A percentile compares a stretch with the other conserved stretches of the same genome.
Evolutionary conservation across 371 early-diverging fungal genomes (phyloP).

Genomic region (Capniomyces stellatus): DNA sequence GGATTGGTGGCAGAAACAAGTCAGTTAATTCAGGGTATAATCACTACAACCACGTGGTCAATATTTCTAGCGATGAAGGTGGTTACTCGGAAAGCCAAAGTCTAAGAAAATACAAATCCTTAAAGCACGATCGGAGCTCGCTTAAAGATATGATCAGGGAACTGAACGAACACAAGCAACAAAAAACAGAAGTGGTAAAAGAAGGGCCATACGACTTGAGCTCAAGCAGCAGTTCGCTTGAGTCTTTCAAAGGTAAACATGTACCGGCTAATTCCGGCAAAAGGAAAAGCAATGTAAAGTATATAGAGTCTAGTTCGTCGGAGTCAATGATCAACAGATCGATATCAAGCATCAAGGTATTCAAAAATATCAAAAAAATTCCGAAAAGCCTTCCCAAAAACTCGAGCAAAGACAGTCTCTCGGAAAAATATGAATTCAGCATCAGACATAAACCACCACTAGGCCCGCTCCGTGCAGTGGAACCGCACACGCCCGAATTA

Average conservation of each 20-base stretch:
- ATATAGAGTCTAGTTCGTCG: background rate
- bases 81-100: background rate
- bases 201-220: background rate
- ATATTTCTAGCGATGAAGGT: background rate
- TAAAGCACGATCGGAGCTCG: background rate
- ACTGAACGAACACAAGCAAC: background rate
- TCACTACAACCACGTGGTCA: background rate
- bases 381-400: too few relatives aligned
- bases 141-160: background rate
- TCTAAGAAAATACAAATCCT: background rate
- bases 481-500: slow-evolving; percentile 12
- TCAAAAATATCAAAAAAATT: background rate
- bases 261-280: background rate
- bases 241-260: too few relatives aligned
- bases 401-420: slow-evolving; percentile 18
- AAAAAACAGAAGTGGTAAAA: background rate
- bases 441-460: slow-evolving; percentile 22
- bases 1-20: background rate
- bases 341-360: background rate
- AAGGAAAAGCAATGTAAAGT: background rate
- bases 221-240: background rate
- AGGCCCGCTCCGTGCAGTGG: slow-evolving; percentile 19
- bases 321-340: background rate
- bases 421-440: slow-evolving; percentile 20
- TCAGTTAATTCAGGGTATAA: too few relatives aligned